phyloP scores from a whole-genome alignment of 257 asterid species.

The Jasminum sambac region DNA sequence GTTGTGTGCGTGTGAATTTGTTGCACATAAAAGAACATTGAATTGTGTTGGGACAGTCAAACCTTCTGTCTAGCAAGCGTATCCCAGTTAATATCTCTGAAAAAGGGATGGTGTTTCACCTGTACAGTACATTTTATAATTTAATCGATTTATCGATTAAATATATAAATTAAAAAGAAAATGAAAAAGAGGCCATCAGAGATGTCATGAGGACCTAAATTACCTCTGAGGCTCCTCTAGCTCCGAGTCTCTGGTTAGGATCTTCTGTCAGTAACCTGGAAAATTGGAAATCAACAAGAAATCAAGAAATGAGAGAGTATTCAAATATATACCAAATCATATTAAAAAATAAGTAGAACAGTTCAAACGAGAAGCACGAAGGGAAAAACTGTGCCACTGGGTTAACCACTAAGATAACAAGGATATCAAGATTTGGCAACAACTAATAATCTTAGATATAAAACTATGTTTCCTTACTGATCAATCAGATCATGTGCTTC shows the following conservation, averaged over 20 bases:
- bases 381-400: background rate
- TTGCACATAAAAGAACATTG: background rate
- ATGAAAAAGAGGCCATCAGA: background rate
- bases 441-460: background rate
- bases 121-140: slow-evolving; percentile 29
- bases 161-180: background rate
- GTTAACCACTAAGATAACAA: slow-evolving; percentile 3
- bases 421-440: background rate
- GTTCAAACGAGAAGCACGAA: too few relatives aligned
- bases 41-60: slow-evolving; percentile 2
- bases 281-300: too few relatives aligned
- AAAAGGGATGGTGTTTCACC: slow-evolving; percentile 96
- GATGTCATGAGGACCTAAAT: background rate
- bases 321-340: background rate
- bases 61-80: slow-evolving; percentile 98
- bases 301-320: background rate
- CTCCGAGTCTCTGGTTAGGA: slow-evolving; percentile 95
- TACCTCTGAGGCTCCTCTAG: slow-evolving; percentile 92
- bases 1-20: too few relatives aligned
- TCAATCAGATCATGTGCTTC: slow-evolving; percentile 88
- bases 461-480: slow-evolving; percentile 50
- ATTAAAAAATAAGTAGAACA: background rate
- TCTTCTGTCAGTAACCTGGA: slow-evolving; percentile 90
- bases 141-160: background rate
- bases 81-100: slow-evolving; percentile 96